Evolutionary conservation across 2,329 filamentous ascomycete genomes (phyloP), one percentile per base, ranked within the genome.

Genomic region (Amauroascus niger): DNA sequence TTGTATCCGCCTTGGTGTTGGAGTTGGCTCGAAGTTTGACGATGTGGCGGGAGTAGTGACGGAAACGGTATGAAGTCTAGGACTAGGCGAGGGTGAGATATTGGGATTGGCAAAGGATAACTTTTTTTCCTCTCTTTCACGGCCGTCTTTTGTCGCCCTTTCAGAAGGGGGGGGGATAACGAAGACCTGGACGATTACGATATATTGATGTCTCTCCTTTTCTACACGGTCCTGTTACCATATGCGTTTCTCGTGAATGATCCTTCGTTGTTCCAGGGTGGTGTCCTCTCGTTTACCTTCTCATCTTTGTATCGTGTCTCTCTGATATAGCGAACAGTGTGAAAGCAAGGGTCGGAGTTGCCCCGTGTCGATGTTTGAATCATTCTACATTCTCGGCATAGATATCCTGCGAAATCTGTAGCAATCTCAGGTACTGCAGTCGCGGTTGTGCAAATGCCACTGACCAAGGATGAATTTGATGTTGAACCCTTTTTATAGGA

Each of bases 161-260:
- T 49, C 32, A 32, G 14, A 37, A 39, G 22, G 39, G 22, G 44
- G 35, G 22, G 39, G 22, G 44, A 39, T 35, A 28, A n/a, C n/a
- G 44, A 51, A 22, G 35, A 44, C 22, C 2, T 51, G 49, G 30
- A 51, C 18, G 49, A 44, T 53, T 59, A 61, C 60, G 59, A 62
- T 62, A 61, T 61, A 62, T 46, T 59, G 55, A 56, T 58, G 57
- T 59, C 58, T 61, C 58, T 57, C 59, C 60, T 58, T 67, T 58
- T 68, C 62, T 57, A 11, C 13, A 3, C 32, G 5, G 4, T 16
- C 18, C n/a, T 39, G 14, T 5, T 3, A 14, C 32, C 6, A 35
- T 35, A 35, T 35, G 32, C 32, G 13, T 35, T 35, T 14, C 11
- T 35, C 13, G 7, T 14, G 13, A 35, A 35, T 14, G 7, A 13